phyloP scores from a whole-genome alignment of 2,329 filamentous ascomycete species.

The Colletotrichum sp. region DNA sequence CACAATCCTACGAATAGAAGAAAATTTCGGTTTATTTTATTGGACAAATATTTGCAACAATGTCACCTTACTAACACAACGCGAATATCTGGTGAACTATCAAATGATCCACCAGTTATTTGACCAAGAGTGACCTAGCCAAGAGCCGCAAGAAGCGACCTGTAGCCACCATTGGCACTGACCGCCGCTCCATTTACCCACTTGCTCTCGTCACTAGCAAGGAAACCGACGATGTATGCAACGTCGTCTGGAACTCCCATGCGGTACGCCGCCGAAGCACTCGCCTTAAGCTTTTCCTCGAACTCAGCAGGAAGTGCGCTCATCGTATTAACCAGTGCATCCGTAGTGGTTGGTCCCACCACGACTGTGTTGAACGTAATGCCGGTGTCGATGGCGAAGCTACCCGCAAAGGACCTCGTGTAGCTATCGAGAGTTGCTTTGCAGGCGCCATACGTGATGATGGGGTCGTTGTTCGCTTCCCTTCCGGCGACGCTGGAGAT shows the following conservation, averaged over 20 bases:
- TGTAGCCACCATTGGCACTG: constrained; percentile 1
- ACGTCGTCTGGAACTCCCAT: not conserved
- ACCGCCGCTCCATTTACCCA: constrained; percentile 1
- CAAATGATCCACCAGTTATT: not conserved
- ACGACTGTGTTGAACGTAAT: constrained; percentile 35
- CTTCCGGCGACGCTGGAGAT: not conserved
- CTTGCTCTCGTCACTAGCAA: not conserved
- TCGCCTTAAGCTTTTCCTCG: not conserved
- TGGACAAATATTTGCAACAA: rapidly evolving
- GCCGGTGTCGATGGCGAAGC: constrained; percentile 28
- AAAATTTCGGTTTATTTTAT: rapidly evolving
- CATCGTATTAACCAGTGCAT: not conserved
- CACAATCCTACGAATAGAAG: rapidly evolving
- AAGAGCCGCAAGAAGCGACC: not conserved
- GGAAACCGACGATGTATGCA: constrained; percentile 1
- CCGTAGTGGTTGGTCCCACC: constrained; percentile 25
- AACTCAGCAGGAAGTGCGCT: not conserved
- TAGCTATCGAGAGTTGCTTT: constrained; percentile 37
- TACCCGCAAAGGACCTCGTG: constrained; percentile 32
- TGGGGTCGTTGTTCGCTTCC: not conserved
- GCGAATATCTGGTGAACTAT: not conserved
- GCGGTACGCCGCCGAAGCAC: not conserved
- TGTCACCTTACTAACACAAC: rapidly evolving
- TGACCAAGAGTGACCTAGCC: not conserved
- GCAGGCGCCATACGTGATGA: constrained; percentile 30